Conservation (phyloP, 2,329 filamentous ascomycete genomes). For the Macrophomina pseudophaseolina region DNA sequence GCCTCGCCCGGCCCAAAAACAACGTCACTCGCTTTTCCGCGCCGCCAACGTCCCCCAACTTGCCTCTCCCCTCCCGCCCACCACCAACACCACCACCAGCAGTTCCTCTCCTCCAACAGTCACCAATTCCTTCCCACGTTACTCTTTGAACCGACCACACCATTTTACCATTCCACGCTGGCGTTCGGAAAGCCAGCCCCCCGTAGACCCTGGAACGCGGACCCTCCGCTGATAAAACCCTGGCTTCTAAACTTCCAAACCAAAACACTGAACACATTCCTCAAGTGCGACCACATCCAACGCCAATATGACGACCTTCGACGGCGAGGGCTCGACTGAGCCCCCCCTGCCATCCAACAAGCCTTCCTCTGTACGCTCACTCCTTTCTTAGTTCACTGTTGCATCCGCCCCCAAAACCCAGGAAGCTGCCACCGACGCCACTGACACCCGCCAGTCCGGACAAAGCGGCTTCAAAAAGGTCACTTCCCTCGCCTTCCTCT, state of each 20-base stretch:
- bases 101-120: no score
- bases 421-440: not conserved
- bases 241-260: no score
- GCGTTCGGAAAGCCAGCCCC: not conserved
- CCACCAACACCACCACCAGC: no score
- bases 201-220: not conserved
- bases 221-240: not conserved
- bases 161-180: not conserved
- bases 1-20: not conserved
- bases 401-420: not conserved
- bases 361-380: not conserved
- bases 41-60: not conserved
- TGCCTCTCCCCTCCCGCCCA: no score
- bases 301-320: constrained; percentile 5
- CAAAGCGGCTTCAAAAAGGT: not conserved
- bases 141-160: not conserved
- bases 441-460: no score
- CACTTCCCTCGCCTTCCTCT: not conserved
- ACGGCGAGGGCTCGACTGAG: not conserved
- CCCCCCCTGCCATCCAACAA: not conserved
- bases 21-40: no score
- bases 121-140: no score
- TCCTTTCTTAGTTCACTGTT: not conserved
- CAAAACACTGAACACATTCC: not conserved
- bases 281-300: not conserved